These are phyloP conservation scores for Talaromyces sp. DNA, from an alignment of 2,329 filamentous ascomycete species.

Conservation along the genomic window DNA sequence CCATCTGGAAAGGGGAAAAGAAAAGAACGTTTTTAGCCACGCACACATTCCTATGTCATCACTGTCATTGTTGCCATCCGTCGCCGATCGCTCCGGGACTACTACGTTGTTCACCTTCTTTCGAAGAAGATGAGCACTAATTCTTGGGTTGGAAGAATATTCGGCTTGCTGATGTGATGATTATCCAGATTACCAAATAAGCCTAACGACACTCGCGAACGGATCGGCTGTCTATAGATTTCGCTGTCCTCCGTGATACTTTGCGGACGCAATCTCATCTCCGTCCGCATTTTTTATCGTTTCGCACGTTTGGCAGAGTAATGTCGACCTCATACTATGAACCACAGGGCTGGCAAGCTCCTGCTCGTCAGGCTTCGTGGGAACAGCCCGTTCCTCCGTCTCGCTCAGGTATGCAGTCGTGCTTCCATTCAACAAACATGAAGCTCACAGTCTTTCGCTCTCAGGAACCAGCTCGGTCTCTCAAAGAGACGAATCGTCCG, in stretches of 20 bases:
- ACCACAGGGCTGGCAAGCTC: constrained; percentile 61
- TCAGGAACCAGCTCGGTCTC: constrained; percentile 72
- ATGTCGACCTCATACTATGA: constrained; percentile 66
- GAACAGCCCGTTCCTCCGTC: constrained; percentile 70
- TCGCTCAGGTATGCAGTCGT: constrained; percentile 59
- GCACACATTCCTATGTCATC: constrained; percentile 19
- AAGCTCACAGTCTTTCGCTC: not conserved
- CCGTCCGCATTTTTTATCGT: not conserved
- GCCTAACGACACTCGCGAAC: constrained; percentile 6
- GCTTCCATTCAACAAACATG: not conserved
- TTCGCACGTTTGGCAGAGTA: constrained; percentile 14
- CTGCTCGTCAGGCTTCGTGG: constrained; percentile 65
- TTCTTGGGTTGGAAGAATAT: not conserved
- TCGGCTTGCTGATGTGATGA: not conserved
- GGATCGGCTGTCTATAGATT: constrained; percentile 1
- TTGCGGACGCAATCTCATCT: constrained; percentile 5
- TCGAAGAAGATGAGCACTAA: not conserved
- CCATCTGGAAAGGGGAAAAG: constrained; percentile 1
- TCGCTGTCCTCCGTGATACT: constrained; percentile 17
- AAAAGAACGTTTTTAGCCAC: constrained; percentile 12
- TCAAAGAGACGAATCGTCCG: constrained; percentile 65
- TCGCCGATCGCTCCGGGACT: not conserved
- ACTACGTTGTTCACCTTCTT: not conserved
- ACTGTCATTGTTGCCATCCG: constrained; percentile 18
- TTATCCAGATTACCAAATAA: not conserved